A percentile compares a stretch with the other conserved stretches of the same genome.
Conservation (phyloP, 257 asterid genomes). For the Galeopsis tetrahit region DNA sequence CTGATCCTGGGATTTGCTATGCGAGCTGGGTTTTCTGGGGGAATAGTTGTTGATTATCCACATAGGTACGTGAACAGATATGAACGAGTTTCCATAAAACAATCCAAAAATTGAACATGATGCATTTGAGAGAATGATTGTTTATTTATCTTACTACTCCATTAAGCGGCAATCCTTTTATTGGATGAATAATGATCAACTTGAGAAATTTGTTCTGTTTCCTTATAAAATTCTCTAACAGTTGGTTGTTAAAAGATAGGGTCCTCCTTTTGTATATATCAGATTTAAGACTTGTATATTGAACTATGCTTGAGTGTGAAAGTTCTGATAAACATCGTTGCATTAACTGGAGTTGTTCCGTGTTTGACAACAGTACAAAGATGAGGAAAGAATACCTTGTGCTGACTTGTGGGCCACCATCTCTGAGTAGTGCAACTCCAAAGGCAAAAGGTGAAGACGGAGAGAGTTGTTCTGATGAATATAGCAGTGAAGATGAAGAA, state of each 20-base stretch:
- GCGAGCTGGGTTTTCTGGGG: conserved; percentile 97
- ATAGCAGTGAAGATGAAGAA: conserved; percentile 75
- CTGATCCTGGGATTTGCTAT: conserved; percentile 86
- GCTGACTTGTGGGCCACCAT: conserved; percentile 85
- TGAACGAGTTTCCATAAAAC: conserved; percentile 10
- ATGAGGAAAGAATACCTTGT: conserved; percentile 89
- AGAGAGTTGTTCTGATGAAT: conserved; percentile 75
- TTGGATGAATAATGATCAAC: background rate
- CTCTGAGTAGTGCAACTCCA: conserved; percentile 65
- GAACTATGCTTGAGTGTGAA: background rate
- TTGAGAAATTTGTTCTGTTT: background rate
- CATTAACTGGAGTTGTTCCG: background rate
- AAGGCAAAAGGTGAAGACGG: conserved; percentile 73
- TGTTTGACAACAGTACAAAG: conserved; percentile 65
- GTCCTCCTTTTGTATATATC: background rate
- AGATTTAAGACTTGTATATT: background rate
- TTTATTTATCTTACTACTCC: background rate
- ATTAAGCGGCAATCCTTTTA: background rate
- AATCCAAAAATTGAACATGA: background rate
- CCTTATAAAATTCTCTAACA: background rate
- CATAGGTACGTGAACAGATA: conserved; percentile 67
- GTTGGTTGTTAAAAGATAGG: background rate
- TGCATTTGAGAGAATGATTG: background rate
- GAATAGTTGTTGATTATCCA: conserved; percentile 89
- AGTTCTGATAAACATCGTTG: background rate